Percentiles rank a stretch among this genome's conserved stretches.
phyloP scores from a whole-genome alignment of 345 rosid genomes.

The Populus pruinosa region DNA sequence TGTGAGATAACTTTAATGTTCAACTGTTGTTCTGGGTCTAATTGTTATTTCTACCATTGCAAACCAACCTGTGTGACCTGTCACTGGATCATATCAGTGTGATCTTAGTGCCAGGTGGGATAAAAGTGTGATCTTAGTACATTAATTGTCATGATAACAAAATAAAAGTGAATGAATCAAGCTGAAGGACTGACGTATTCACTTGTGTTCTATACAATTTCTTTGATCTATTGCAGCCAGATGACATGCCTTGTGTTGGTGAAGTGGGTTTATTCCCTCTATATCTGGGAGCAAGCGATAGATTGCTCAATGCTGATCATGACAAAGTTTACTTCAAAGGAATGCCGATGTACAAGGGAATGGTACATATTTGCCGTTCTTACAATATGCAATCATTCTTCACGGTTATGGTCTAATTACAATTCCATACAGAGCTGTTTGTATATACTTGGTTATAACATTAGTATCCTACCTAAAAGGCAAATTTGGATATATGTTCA shows the following conservation, averaged over 20 bases:
- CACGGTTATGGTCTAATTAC: neutral
- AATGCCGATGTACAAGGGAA: slow-evolving; percentile 71
- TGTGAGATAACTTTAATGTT: slow-evolving; percentile 35
- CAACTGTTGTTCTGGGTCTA: neutral
- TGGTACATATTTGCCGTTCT: slow-evolving; percentile 37
- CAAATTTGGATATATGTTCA: neutral
- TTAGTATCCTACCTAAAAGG: neutral
- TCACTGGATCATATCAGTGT: neutral
- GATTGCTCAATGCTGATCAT: slow-evolving; percentile 79
- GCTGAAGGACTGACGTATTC: neutral
- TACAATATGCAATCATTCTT: neutral
- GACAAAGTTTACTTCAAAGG: slow-evolving; percentile 73
- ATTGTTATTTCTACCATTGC: neutral
- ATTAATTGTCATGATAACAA: neutral
- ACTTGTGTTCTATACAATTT: slow-evolving; percentile 2
- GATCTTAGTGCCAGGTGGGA: neutral
- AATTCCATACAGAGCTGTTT: neutral
- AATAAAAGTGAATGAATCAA: neutral
- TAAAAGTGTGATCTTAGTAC: neutral
- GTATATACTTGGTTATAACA: neutral
- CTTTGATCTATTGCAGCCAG: slow-evolving; percentile 47
- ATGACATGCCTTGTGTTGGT: slow-evolving; percentile 70
- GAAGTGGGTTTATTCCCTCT: slow-evolving; percentile 78
- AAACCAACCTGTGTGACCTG: neutral
- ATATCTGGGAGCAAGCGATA: slow-evolving; percentile 67